phyloP scores from a whole-genome alignment of 1,284 basidiomycete species.

The Trametes hirsuta region DNA sequence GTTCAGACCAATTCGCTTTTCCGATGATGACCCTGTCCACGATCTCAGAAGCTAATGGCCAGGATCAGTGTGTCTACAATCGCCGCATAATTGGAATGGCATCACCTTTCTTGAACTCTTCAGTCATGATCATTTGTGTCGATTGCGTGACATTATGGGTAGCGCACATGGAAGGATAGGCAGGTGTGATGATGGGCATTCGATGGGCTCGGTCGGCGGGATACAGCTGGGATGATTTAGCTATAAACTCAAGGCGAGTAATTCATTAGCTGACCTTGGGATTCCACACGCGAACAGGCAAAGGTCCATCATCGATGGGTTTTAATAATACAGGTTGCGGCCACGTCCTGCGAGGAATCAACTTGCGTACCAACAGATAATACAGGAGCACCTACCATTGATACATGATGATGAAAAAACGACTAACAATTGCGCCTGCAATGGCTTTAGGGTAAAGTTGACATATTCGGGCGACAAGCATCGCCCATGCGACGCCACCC shows the following conservation, averaged over 20 bases:
- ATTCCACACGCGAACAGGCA: slow-evolving; percentile 97
- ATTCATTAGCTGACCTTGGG: slow-evolving; percentile 70
- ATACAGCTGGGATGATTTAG: slow-evolving; percentile 65
- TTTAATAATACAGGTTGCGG: slow-evolving; percentile 96
- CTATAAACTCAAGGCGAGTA: not conserved
- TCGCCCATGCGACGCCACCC: slow-evolving; percentile 98
- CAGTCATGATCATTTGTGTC: slow-evolving; percentile 95
- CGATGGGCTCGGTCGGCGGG: slow-evolving; percentile 91
- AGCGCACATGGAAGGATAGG: slow-evolving; percentile 99
- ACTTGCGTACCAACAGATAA: not conserved
- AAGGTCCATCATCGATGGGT: slow-evolving; percentile 93
- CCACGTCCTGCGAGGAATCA: slow-evolving; percentile 74
- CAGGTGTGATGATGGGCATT: slow-evolving; percentile 99
- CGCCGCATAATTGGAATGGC: not conserved
- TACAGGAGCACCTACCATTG: slow-evolving; percentile 71
- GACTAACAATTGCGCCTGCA: slow-evolving; percentile 93
- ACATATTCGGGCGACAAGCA: slow-evolving; percentile 98
- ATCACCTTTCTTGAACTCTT: slow-evolving; percentile 92
- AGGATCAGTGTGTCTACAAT: not conserved
- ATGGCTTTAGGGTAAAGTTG: slow-evolving; percentile 96
- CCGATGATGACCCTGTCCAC: slow-evolving; percentile 91
- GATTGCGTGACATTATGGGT: slow-evolving; percentile 98
- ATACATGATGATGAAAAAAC: slow-evolving; percentile 97
- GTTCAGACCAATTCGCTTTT: slow-evolving; percentile 86
- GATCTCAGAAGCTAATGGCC: slow-evolving; percentile 77